Evolutionary conservation across 2,329 filamentous ascomycete genomes (phyloP), one percentile per base, ranked within the genome.

Genomic region (Decorospora gaudefroyi): DNA sequence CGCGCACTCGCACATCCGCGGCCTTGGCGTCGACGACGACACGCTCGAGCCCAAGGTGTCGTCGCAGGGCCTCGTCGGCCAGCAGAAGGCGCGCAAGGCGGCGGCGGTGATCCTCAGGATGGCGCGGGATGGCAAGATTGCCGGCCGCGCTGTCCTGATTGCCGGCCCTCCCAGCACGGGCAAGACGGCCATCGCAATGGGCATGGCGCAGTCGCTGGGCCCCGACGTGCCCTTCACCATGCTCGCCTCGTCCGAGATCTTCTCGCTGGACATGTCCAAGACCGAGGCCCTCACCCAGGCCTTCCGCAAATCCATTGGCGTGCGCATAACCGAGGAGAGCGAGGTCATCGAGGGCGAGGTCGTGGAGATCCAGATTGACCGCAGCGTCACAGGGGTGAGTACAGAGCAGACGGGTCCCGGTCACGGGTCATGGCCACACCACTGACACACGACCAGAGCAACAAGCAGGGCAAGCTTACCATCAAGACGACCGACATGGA

Each of bases 401-500:
- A n/a, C 19, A 29, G 16, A 9, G 8, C n/a, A n/a, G n/a, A n/a
- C n/a, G n/a, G n/a, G n/a, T n/a, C n/a, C n/a, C 4, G 18, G 9
- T 3, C 9, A 9, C 59, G n/a, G 12, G 17, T n/a, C 0, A n/a
- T 17, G 18, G 10, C n/a, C 6, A 16, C 11, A 18, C 12, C 38
- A 36, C 57, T 65, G 26, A 62, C 26, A 4, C 6, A 2, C 35
- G 22, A 13, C 28, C 42, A 82, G 79, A 89, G 88, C 58, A 95
- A 93, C 65, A 99, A 97, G 79, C 92, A 96, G 78, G 93, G 93
- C 65, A 99, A 99, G 75, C 85, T 99, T 55, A 99, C 93, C 13
- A 96, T 99, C 77, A 99, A 99, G 77, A 99, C 93, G 8, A 97
- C 92, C 46, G 93, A 99, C 72, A 99, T 99, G 93, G 93, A 99